Evolutionary conservation across 768 basidiomycete species (phyloP), one percentile per base, ranked within the genome.

Genomic region (Lentinula lateritia): DNA sequence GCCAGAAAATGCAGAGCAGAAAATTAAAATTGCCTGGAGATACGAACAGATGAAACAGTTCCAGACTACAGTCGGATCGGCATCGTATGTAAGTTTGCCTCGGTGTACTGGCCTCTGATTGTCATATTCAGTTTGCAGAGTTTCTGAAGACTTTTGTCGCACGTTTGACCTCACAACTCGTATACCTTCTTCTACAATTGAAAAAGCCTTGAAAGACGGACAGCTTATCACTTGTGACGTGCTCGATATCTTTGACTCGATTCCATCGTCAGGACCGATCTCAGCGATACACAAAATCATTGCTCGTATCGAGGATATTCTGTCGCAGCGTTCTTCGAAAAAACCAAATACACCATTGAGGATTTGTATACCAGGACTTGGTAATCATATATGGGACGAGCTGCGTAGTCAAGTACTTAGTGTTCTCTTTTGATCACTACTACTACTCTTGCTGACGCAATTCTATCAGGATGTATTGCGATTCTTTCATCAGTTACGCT

Each of bases 1-100:
- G 39, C 53, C 38, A 38, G 70, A 71, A 16, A 73, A 74, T 12
- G 73, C 73, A 32, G 81, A 76, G 45, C 79, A 84, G 32, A 87
- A 86, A 67, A 90, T 95, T 65, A 96, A 91, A 76, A 98, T 99
- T 67, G 97, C 97, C 35, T 99, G 97, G 92, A 83, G 97, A 69
- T 99, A 99, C 73, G 93, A 93, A 68, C 82, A 87, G 61, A 91
- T 98, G 91, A 92, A 89, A 75, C 87, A 81, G 74, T 96, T 97
- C 72, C 85, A 92, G 75, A 97, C 95, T 4, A 93, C 92, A 2
- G 86, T 94, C 20, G 70, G 78, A 41, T 60, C 59, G 35, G 42
- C 74, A 64, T 74, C 75, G 79, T 83, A 79, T 71, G 84, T 83
- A 62, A 68, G 70, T 72, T 69, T 62, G 28, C 41, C n/a, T 42